Percentiles rank a stretch among this genome's conserved stretches.
These are phyloP conservation scores for Neurospora sp. DNA, from an alignment of 2,329 filamentous ascomycete species.

Conservation along the genomic window DNA sequence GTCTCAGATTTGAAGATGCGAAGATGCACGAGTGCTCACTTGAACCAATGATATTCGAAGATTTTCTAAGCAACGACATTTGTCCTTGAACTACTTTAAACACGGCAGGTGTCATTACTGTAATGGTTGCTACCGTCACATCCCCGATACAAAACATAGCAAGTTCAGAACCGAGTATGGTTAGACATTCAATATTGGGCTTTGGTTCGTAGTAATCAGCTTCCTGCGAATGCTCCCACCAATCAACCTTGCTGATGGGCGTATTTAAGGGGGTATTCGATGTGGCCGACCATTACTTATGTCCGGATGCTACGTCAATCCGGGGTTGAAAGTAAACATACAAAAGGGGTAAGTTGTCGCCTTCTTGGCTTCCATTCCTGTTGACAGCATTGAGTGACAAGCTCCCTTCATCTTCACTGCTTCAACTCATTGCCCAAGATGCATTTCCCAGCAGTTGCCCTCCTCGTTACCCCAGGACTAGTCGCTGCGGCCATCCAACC, in stretches of 20 bases:
- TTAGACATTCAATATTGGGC: background rate
- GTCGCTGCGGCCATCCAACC: slow-evolving; percentile 6
- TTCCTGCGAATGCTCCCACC: background rate
- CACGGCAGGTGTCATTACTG: background rate
- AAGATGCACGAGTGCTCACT: background rate
- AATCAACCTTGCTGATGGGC: background rate
- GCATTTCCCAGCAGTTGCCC: background rate
- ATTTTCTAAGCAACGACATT: background rate
- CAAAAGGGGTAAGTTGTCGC: background rate
- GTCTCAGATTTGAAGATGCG: background rate
- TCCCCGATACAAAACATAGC: background rate
- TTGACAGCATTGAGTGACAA: background rate
- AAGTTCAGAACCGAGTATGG: background rate
- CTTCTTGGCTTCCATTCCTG: background rate
- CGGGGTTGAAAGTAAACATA: background rate
- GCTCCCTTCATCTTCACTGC: background rate
- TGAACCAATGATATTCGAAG: background rate
- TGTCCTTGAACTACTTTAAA: background rate
- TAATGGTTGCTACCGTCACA: background rate
- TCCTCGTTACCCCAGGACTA: slow-evolving; percentile 5
- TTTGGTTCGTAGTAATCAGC: background rate
- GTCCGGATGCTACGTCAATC: background rate
- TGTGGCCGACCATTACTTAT: background rate
- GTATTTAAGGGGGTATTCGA: background rate
- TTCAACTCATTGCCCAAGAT: slow-evolving; percentile 2